Base-by-base conservation (phyloP, 2,329 filamentous ascomycete genomes). In the Aspergillus spinulosporus region DNA sequence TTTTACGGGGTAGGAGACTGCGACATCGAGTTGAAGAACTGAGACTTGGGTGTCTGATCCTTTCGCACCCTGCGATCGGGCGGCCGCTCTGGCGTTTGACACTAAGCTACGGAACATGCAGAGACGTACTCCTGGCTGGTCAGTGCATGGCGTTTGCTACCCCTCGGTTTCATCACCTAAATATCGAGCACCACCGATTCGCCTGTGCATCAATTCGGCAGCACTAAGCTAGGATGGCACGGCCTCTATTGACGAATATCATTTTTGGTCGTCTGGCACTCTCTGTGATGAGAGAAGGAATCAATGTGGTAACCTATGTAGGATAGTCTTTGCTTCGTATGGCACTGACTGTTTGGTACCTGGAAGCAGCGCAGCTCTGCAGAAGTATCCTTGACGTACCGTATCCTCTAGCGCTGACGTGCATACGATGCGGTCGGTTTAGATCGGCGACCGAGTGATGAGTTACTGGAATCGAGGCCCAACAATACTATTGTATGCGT, bases 161-260 rank as follows among this genome's bases (percentile, higher is more conserved):
- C 39, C 43, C 26, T 54, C 15, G 4, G 12, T 21, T 46, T 39
- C 32, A 54, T 54, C 52, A 8, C 52, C 54, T 50, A 42, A 36
- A 56, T 49, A 56, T 42, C 48, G 48, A 48, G 12, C n/a, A 32
- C 48, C 6, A 11, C 32, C 39, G 15, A 12, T 28, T 14, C 34
- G 34, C 9, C 14, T 26, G 43, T 37, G 32, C 37, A 34, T 49
- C 39, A 21, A 45, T 54, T 39, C 39, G 40, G 29, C 26, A 39
- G 28, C 45, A 32, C 52, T 49, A 49, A 39, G 32, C 57, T 44
- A 55, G 49, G 53, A 37, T 52, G 42, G 57, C 59, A 59, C 51
- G 31, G 56, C 48, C 43, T 44, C 14, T 9, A 39, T 54, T 54
- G 52, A 50, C 51, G 55, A 55, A 52, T 56, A 52, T 42, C 43